Base-by-base conservation (phyloP, 345 rosid genomes). In the Streptanthus diversifolius region DNA sequence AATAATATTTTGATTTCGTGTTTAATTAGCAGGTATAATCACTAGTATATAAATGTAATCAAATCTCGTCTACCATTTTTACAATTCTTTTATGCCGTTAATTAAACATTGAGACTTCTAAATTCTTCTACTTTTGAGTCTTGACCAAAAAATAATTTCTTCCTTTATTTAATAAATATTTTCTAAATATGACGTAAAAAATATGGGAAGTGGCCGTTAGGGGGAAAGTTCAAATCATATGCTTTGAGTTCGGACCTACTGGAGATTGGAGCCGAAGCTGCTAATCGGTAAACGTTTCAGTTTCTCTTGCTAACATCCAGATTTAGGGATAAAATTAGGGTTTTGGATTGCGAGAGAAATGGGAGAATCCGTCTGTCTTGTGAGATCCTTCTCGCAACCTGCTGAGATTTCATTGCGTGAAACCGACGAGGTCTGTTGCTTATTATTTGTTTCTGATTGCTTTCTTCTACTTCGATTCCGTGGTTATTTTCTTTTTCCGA, bases 321-420 rank as follows among this genome's bases (percentile, higher is more conserved):
- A 67, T 67, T 74, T 66, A 60, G 67, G 62, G 25, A 57, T 33
- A 57, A 33, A 74, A 57, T 60, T 76, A 69, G 74, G 70, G 70
- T 62, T 69, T 30, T 44, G n/a, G 52, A 41, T 60, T 2, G 30
- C 27, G 68, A 19, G 55, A n/a, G 32, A 41, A 47, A 74, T 76
- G 80, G 75, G 71, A 10, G 80, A 76, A 64, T 54, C 80, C 40
- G 48, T 62, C 12, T 83, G 86, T 77, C 88, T 91, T 25, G 47
- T 67, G 79, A 87, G 95, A 84, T 90, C 96, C 1, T 88, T 91
- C 75, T 89, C 99, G 74, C 97, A 89, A 69, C 96, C 96, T 54
- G 75, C 90, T 17, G 84, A 68, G 35, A 43, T 62, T 59, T 81
- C 88, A 29, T 84, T 85, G 29, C 83, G 74, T 58, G 86, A 83